A percentile compares a stretch with the other conserved stretches of the same genome.
These are phyloP conservation scores for Aspergillus tamarii DNA, from an alignment of 2,329 filamentous ascomycete genomes.

Conservation along the genomic window DNA sequence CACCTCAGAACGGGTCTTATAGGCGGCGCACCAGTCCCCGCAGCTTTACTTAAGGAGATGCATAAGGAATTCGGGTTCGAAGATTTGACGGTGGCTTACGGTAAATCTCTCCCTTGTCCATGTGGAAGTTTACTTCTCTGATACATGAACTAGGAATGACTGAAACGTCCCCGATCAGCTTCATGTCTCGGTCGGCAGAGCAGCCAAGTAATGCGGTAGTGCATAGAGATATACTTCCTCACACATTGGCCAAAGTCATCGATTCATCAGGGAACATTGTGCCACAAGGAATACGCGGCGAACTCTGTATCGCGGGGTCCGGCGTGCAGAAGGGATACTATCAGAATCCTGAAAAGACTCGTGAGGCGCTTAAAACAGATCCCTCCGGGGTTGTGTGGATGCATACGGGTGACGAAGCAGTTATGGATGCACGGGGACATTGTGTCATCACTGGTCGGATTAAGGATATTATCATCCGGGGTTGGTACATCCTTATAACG, in stretches of 20 bases:
- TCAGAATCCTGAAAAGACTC: constrained; percentile 49
- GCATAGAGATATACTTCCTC: neutral
- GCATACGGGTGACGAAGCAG: constrained; percentile 61
- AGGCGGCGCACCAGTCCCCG: neutral
- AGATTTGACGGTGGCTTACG: neutral
- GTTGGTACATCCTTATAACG: constrained; percentile 29
- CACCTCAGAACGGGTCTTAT: constrained; percentile 4
- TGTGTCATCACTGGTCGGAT: constrained; percentile 72
- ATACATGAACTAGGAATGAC: constrained; percentile 34
- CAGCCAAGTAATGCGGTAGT: neutral
- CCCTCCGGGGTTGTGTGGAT: constrained; percentile 59
- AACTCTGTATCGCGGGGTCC: neutral
- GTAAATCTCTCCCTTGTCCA: neutral
- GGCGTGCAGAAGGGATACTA: constrained; percentile 49
- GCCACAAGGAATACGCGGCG: neutral
- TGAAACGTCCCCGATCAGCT: constrained; percentile 1
- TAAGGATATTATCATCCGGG: constrained; percentile 76
- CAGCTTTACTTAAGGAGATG: neutral
- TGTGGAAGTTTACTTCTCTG: constrained; percentile 17
- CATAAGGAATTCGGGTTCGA: neutral
- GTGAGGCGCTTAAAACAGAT: constrained; percentile 67
- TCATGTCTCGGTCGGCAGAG: neutral
- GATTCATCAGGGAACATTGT: neutral
- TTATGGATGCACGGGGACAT: constrained; percentile 60
- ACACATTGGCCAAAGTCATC: neutral